These are phyloP conservation scores for Bruguiera gymnorhiza DNA, from an alignment of 345 rosid species.

Conservation along the genomic window DNA sequence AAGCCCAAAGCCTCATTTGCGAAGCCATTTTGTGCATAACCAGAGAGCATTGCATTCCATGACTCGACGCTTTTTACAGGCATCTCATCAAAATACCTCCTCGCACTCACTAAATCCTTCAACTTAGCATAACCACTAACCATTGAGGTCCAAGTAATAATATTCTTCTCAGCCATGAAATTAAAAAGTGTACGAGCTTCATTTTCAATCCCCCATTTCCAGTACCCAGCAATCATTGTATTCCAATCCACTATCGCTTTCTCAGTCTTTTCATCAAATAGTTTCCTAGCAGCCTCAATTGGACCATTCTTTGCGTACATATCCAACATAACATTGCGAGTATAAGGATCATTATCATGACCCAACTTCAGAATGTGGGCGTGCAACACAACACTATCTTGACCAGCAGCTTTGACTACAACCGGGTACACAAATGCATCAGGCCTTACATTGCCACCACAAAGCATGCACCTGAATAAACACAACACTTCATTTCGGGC, in stretches of 20 bases:
- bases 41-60: conserved; percentile 62
- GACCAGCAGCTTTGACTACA: conserved; percentile 37
- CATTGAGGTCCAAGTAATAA: conserved; percentile 48
- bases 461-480: conserved; percentile 19
- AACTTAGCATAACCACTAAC: conserved; percentile 37
- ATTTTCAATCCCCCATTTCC: conserved; percentile 33
- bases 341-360: conserved; percentile 24
- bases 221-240: conserved; percentile 48
- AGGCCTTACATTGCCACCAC: conserved; percentile 13
- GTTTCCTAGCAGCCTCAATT: conserved; percentile 30
- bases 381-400: conserved; percentile 29
- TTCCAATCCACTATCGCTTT: conserved; percentile 45
- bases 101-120: conserved; percentile 35
- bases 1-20: conserved; percentile 37
- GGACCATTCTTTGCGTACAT: conserved; percentile 25
- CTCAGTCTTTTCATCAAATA: conserved; percentile 61
- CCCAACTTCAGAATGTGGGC: conserved; percentile 37
- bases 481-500: conserved; percentile 19
- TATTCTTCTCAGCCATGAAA: conserved; percentile 32
- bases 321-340: conserved; percentile 38
- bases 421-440: conserved; percentile 33
- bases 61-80: conserved; percentile 39
- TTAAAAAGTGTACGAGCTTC: conserved; percentile 38
- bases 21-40: conserved; percentile 45
- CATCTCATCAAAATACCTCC: conserved; percentile 47